Percentiles rank a stretch among this genome's conserved stretches.
Conservation (phyloP, 2,329 filamentous ascomycete genomes). For the Xylaria digitata region DNA sequence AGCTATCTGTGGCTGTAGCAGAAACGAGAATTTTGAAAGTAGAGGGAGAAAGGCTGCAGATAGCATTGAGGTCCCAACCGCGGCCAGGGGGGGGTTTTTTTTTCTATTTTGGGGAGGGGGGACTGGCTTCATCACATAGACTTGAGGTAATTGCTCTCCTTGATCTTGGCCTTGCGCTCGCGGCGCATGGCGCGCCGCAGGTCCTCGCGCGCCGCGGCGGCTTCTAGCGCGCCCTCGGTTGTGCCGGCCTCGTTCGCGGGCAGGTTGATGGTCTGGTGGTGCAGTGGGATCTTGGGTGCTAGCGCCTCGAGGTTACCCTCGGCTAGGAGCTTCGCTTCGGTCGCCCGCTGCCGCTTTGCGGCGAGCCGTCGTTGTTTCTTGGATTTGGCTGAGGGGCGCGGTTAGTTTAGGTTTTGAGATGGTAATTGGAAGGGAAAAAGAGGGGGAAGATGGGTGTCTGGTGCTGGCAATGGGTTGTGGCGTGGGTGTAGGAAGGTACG, state of each 20-base stretch:
- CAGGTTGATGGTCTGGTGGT: conserved; percentile 82
- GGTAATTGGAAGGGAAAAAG: neutral
- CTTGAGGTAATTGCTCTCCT: conserved; percentile 88
- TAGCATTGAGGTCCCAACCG: neutral
- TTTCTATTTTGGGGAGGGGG: neutral
- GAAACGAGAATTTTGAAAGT: neutral
- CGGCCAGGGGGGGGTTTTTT: neutral
- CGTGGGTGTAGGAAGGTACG: neutral
- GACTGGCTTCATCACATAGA: conserved; percentile 68
- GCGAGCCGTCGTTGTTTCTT: conserved; percentile 82
- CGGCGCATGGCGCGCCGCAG: conserved; percentile 78
- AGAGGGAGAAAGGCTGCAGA: no score
- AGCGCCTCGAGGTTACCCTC: conserved; percentile 74
- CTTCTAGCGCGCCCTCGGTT: conserved; percentile 59
- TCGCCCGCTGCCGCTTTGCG: conserved; percentile 69
- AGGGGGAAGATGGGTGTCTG: neutral
- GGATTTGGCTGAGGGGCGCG: conserved; percentile 75
- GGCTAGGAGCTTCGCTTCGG: conserved; percentile 70
- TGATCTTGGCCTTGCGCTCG: conserved; percentile 80
- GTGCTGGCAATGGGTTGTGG: neutral
- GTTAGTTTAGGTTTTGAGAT: conserved; percentile 20
- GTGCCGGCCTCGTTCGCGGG: conserved; percentile 61
- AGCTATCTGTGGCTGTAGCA: no score
- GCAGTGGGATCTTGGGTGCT: conserved; percentile 76
- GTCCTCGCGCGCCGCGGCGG: conserved; percentile 66